Evolutionary conservation across 1,139 yeast species (phyloP).

Genomic region (Blastobotrys arbuscula): DNA sequence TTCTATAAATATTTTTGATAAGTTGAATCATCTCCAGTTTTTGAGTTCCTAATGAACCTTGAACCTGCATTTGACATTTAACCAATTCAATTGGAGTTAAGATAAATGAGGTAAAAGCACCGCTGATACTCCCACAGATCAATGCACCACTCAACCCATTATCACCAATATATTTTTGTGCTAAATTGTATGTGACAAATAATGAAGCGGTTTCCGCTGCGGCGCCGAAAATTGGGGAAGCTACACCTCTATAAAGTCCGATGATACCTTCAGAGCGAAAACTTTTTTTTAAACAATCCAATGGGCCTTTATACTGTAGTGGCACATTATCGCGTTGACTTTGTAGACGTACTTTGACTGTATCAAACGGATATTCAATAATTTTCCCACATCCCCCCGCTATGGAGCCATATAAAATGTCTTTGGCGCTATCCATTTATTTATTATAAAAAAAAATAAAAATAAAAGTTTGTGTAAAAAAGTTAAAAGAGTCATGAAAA

Average conservation of each 20-base stretch:
- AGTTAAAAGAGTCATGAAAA: too few relatives aligned
- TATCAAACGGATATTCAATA: constrained; percentile 89
- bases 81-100: constrained; percentile 86
- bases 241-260: constrained; percentile 59
- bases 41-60: constrained; percentile 24
- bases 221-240: constrained; percentile 83
- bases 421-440: constrained; percentile 16
- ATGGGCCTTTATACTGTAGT: constrained; percentile 44
- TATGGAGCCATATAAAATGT: constrained; percentile 35
- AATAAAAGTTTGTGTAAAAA: too few relatives aligned
- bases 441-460: too few relatives aligned
- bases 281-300: constrained; percentile 57
- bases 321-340: constrained; percentile 51
- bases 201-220: constrained; percentile 77
- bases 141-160: constrained; percentile 28
- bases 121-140: constrained; percentile 73
- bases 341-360: constrained; percentile 84
- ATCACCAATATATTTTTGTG: constrained; percentile 35
- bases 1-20: constrained; percentile 19
- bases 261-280: constrained; percentile 59
- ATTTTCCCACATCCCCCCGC: constrained; percentile 83
- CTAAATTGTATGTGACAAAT: constrained; percentile 55
- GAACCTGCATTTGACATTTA: constrained; percentile 85
- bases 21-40: constrained; percentile 9
- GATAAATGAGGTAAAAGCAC: constrained; percentile 75